phyloP scores from a whole-genome alignment of 2,329 filamentous ascomycete genomes.

The Ceratocystis cacaofunesta region DNA sequence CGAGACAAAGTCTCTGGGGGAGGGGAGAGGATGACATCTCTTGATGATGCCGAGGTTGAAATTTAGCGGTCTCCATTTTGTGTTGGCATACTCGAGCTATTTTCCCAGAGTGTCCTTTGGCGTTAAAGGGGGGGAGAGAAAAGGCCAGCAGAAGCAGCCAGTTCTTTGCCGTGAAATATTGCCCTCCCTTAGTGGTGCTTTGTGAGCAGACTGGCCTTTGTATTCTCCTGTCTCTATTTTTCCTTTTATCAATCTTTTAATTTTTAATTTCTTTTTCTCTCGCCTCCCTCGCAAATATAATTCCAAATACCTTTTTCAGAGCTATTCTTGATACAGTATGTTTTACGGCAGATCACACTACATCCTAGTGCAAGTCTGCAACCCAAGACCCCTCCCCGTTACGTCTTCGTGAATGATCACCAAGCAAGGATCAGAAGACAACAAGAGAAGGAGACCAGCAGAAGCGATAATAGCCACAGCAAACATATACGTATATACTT shows the following conservation, averaged over 20 bases:
- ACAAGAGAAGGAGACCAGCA: background rate
- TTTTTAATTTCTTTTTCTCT: no score
- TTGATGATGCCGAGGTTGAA: no score
- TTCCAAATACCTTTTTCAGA: background rate
- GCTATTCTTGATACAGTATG: background rate
- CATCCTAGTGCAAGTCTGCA: constrained; percentile 3
- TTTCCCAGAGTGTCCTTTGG: no score
- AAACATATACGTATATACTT: no score
- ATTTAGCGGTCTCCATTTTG: background rate
- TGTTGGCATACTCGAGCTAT: no score
- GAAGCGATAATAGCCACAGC: no score
- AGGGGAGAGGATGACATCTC: background rate
- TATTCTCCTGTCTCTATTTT: background rate
- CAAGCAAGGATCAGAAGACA: background rate
- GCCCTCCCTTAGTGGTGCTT: background rate
- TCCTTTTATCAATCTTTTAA: background rate
- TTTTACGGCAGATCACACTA: constrained; percentile 3
- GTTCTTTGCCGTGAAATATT: no score
- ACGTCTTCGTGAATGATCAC: background rate
- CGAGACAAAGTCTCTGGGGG: background rate
- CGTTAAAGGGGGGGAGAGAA: no score
- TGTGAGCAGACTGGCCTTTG: background rate
- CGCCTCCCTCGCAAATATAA: background rate
- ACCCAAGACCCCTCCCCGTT: background rate
- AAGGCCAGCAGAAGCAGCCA: no score